Percentiles rank a stretch among this genome's conserved stretches.
These are phyloP conservation scores for Pestalotiopsis sp. DNA, from an alignment of 2,329 filamentous ascomycete species.

Conservation along the genomic window DNA sequence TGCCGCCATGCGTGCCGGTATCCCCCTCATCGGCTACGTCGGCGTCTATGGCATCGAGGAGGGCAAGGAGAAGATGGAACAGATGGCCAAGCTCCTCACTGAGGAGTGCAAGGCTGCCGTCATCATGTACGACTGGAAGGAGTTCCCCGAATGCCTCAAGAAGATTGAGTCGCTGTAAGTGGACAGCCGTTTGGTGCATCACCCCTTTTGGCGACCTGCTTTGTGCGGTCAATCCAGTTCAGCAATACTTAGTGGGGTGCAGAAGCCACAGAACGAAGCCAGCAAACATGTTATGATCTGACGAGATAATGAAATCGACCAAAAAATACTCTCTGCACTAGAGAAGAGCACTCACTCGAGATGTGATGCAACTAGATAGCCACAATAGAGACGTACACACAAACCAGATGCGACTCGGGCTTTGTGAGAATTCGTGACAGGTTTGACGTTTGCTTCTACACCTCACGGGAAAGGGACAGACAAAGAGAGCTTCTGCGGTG, in stretches of 20 bases:
- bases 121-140: slow-evolving; percentile 49
- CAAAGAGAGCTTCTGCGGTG: neutral
- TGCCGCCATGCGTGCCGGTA: slow-evolving; percentile 67
- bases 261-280: neutral
- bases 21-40: slow-evolving; percentile 72
- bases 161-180: slow-evolving; percentile 35
- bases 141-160: slow-evolving; percentile 37
- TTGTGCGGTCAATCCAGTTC: neutral
- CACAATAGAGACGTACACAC: slow-evolving; percentile 6
- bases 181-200: neutral
- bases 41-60: slow-evolving; percentile 51
- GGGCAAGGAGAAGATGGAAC: slow-evolving; percentile 49
- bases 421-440: no score
- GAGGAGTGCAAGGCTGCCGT: slow-evolving; percentile 49
- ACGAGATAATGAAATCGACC: neutral
- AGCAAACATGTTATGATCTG: slow-evolving; percentile 7
- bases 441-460: no score
- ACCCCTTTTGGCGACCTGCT: neutral
- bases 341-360: neutral
- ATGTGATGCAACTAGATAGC: slow-evolving; percentile 4
- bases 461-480: no score
- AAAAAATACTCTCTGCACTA: neutral
- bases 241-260: slow-evolving; percentile 10
- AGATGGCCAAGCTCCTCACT: slow-evolving; percentile 55
- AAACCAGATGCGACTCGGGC: neutral